Evolutionary conservation across 768 basidiomycete species (phyloP).

Genomic region (Hericium rajendrae): DNA sequence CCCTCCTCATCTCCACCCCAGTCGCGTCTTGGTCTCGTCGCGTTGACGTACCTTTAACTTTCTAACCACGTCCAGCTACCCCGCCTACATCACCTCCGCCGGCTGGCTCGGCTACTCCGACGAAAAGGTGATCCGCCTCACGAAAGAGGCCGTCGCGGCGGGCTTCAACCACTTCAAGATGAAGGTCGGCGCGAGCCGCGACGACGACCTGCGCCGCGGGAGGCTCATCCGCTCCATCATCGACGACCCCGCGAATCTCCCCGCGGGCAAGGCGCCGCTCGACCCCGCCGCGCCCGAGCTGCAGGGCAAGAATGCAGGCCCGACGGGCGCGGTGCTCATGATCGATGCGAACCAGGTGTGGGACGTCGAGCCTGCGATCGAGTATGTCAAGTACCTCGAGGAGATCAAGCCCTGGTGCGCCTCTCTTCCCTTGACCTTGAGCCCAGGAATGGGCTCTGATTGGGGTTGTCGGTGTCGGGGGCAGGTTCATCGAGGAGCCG

Average conservation of each 20-base stretch:
- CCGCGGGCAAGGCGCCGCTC: conserved; percentile 42
- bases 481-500: conserved; percentile 89
- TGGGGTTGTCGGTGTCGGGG: background rate
- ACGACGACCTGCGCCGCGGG: conserved; percentile 80
- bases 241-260: conserved; percentile 82
- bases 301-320: conserved; percentile 86
- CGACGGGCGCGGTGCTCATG: conserved; percentile 91
- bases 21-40: too few relatives aligned
- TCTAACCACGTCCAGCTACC: conserved; percentile 45
- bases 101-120: conserved; percentile 94
- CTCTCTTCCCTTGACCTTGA: background rate
- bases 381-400: conserved; percentile 75
- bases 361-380: conserved; percentile 89
- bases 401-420: conserved; percentile 79
- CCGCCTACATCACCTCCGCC: conserved; percentile 88
- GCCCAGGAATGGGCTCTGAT: background rate
- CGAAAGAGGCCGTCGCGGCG: conserved; percentile 70
- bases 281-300: conserved; percentile 56
- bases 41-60: background rate
- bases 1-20: background rate
- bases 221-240: conserved; percentile 89
- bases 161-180: conserved; percentile 99
- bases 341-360: conserved; percentile 96
- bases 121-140: conserved; percentile 82
- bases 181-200: conserved; percentile 85